Conservation (phyloP, 805 yeast species). For the Clavispora vitiphila region DNA sequence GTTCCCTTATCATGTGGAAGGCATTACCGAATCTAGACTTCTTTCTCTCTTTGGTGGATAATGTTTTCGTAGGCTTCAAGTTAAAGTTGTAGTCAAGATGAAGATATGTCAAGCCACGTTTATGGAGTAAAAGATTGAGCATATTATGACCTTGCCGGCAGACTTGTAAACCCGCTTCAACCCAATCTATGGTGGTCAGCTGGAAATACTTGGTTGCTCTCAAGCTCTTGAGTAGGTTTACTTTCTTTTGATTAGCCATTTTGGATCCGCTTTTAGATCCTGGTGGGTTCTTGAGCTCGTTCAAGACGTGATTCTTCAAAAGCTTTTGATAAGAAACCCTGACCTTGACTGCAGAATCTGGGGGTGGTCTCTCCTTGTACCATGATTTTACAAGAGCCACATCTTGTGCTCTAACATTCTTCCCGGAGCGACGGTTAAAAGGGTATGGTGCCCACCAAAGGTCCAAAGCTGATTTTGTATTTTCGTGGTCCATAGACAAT, state of each 20-base stretch:
- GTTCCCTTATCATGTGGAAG: conserved; percentile 88
- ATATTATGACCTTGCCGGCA: conserved; percentile 92
- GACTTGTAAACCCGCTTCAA: conserved; percentile 94
- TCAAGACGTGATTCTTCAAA: conserved; percentile 68
- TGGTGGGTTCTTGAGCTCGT: conserved; percentile 54
- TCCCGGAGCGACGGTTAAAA: conserved; percentile 69
- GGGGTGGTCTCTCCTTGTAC: conserved; percentile 68
- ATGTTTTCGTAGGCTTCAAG: conserved; percentile 90
- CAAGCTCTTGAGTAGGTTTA: conserved; percentile 58
- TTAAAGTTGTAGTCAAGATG: conserved; percentile 96
- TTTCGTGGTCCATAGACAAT: conserved; percentile 34
- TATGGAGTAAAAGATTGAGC: conserved; percentile 84
- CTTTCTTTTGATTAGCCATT: conserved; percentile 44
- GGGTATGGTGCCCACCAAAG: conserved; percentile 85
- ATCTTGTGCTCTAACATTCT: conserved; percentile 79
- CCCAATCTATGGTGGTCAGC: conserved; percentile 93
- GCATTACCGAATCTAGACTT: conserved; percentile 95
- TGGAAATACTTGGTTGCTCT: conserved; percentile 84
- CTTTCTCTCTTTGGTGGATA: conserved; percentile 94
- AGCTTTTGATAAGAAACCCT: conserved; percentile 85
- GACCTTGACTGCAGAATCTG: conserved; percentile 65
- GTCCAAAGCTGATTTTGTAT: conserved; percentile 48
- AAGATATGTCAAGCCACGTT: conserved; percentile 83
- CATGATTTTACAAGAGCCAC: conserved; percentile 78
- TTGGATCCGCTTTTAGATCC: conserved; percentile 22